Percentiles rank a stretch among this genome's conserved stretches.
Conservation (phyloP, 345 rosid genomes). For the Aegle marmelos region DNA sequence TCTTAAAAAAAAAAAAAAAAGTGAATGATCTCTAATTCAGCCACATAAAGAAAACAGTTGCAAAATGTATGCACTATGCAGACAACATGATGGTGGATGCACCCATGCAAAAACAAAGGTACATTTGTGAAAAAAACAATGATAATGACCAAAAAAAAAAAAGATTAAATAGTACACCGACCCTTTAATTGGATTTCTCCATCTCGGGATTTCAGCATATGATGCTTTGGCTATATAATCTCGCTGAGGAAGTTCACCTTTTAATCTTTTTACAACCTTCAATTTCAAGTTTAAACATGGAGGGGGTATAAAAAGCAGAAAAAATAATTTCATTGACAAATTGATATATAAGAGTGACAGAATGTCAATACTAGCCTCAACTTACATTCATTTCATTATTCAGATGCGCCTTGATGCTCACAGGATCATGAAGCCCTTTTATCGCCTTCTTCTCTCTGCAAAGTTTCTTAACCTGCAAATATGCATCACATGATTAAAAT, state of each 20-base stretch:
- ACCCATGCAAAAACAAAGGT: not conserved
- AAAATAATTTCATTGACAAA: not conserved
- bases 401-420: constrained; percentile 25
- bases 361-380: constrained; percentile 10
- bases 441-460: constrained; percentile 34
- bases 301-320: constrained; percentile 1
- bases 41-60: not conserved
- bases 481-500: not conserved
- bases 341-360: not conserved
- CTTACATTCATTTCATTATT: constrained; percentile 47
- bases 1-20: too few relatives aligned
- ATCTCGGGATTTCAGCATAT: constrained; percentile 25
- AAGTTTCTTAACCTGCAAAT: constrained; percentile 43
- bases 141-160: too few relatives aligned
- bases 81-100: constrained; percentile 8
- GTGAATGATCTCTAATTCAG: not conserved
- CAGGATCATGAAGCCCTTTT: constrained; percentile 30
- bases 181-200: constrained; percentile 44
- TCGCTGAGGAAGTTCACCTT: constrained; percentile 37
- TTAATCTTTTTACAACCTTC: constrained; percentile 48
- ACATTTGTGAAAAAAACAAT: not conserved
- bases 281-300: constrained; percentile 12
- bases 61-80: not conserved
- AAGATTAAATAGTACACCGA: constrained; percentile 27
- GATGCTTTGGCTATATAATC: constrained; percentile 40